These are phyloP conservation scores for Magnolia kwangsiensis DNA, from an alignment of 164 flowering plant genomes.

Conservation along the genomic window DNA sequence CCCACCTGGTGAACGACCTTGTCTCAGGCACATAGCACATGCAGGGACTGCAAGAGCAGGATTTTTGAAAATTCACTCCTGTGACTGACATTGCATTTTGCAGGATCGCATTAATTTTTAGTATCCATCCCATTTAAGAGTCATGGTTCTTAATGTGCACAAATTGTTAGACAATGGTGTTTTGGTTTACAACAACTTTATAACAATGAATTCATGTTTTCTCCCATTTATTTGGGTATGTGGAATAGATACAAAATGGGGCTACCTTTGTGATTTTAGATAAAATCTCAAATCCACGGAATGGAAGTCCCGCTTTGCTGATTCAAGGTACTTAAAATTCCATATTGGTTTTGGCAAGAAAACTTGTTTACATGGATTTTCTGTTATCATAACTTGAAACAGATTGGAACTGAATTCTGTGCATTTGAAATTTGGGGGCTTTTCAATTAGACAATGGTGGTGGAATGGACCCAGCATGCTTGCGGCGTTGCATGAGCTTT, in stretches of 20 bases:
- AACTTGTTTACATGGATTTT: conserved; percentile 5
- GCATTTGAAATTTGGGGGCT: conserved; percentile 9
- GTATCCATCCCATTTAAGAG: too few species aligned
- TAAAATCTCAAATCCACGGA: conserved; percentile 64
- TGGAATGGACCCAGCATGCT: conserved; percentile 87
- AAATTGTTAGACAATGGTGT: too few species aligned
- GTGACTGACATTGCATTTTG: too few species aligned
- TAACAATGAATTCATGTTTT: not conserved
- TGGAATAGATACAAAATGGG: conserved; percentile 71
- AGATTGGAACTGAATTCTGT: not conserved
- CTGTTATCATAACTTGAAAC: not conserved
- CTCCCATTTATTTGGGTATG: not conserved
- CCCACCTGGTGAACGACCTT: too few species aligned
- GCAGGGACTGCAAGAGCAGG: too few species aligned
- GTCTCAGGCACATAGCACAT: too few species aligned
- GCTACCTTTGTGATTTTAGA: conserved; percentile 82
- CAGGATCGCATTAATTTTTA: too few species aligned
- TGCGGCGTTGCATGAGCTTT: conserved; percentile 89
- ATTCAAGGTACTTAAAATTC: conserved; percentile 58
- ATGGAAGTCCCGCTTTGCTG: conserved; percentile 73
- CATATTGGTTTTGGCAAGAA: not conserved
- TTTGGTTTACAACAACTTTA: too few species aligned
- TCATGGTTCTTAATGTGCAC: too few species aligned
- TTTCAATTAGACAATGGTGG: conserved; percentile 75
- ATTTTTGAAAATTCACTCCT: too few species aligned